A percentile compares a stretch with the other conserved stretches of the same genome.
Conservation (phyloP, 192 early-diverging fungal species). For the Backusella liffmaniae region DNA sequence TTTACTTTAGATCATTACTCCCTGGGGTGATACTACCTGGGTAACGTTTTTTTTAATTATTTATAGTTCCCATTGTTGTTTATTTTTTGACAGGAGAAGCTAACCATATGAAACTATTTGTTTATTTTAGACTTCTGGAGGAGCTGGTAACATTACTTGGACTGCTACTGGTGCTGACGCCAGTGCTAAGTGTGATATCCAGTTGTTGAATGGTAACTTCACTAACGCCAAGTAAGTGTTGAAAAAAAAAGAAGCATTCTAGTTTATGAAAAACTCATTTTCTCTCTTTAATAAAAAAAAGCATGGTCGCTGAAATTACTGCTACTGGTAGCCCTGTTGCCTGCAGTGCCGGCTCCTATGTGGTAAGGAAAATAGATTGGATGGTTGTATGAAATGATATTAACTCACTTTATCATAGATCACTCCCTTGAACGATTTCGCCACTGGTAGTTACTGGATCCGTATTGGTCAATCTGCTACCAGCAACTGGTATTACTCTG, state of each 20-base stretch:
- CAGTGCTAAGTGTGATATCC: constrained; percentile 24
- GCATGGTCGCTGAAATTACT: constrained; percentile 32
- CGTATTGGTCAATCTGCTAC: constrained; percentile 31
- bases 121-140: constrained; percentile 24
- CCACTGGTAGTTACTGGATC: constrained; percentile 26
- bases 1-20: constrained; percentile 25
- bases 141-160: constrained; percentile 30
- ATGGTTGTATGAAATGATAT: background rate
- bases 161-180: constrained; percentile 17
- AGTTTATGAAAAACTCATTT: background rate
- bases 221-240: constrained; percentile 29
- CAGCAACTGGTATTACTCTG: constrained; percentile 32
- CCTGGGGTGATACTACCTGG: constrained; percentile 34
- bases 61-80: background rate
- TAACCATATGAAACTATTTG: background rate
- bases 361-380: constrained; percentile 2
- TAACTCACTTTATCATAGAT: background rate
- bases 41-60: constrained; percentile 15
- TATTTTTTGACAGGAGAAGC: background rate
- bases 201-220: constrained; percentile 29
- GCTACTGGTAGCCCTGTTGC: constrained; percentile 14
- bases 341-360: constrained; percentile 19
- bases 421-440: constrained; percentile 30
- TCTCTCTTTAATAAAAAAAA: background rate
- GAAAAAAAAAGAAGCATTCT: too few relatives aligned